Evolutionary conservation across 1,139 yeast genomes (phyloP).

Genomic region (Yamadazyma sp.): DNA sequence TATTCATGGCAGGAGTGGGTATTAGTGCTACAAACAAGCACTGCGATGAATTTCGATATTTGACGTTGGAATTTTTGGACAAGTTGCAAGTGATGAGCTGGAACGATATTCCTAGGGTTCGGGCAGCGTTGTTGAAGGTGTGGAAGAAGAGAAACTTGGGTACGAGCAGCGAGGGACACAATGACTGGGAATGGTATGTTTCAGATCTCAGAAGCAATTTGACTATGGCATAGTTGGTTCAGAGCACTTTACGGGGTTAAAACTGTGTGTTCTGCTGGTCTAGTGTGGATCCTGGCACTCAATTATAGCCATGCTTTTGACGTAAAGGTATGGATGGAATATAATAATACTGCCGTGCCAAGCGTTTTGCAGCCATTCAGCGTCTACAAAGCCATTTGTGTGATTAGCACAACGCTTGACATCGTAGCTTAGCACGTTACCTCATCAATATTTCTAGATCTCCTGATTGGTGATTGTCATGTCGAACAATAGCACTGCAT

Average conservation of each 20-base stretch:
- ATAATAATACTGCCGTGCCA: no score
- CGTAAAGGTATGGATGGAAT: no score
- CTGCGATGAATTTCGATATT: neutral
- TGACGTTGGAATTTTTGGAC: neutral
- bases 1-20: conserved; percentile 1
- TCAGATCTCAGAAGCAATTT: neutral
- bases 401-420: no score
- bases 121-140: neutral
- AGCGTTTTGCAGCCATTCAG: no score
- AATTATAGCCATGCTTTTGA: no score
- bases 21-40: neutral
- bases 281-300: no score
- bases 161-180: neutral
- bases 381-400: no score
- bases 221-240: conserved; percentile 1
- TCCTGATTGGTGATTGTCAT: no score
- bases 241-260: no score
- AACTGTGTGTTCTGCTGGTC: no score
- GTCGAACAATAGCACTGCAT: neutral
- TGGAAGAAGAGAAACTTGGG: conserved; percentile 1
- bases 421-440: no score
- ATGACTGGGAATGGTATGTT: conserved; percentile 1
- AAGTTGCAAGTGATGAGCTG: neutral
- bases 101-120: neutral
- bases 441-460: no score